A percentile compares a stretch with the other conserved stretches of the same genome.
Conservation (phyloP, 192 early-diverging fungal species). For the Backusella macrospora region DNA sequence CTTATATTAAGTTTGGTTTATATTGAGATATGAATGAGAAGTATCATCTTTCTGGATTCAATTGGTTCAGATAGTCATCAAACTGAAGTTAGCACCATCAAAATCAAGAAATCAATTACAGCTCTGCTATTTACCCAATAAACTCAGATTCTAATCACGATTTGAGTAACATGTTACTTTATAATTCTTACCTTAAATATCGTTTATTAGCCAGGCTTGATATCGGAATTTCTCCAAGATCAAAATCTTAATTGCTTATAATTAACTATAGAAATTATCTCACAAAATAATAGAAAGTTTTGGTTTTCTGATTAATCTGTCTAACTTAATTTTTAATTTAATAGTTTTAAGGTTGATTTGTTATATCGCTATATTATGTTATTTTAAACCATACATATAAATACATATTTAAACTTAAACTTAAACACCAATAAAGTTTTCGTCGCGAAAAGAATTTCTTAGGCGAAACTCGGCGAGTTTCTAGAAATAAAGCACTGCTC, state of each 20-base stretch:
- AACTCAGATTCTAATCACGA: constrained; percentile 6
- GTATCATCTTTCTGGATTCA: neutral
- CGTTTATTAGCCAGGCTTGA: neutral
- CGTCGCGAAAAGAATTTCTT: neutral
- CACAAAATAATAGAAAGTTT: neutral
- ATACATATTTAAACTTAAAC: neutral
- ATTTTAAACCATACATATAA: neutral
- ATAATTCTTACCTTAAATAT: neutral
- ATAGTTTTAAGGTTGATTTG: neutral
- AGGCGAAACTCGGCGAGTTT: neutral
- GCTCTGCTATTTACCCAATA: neutral
- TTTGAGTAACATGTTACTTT: neutral
- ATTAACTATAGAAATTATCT: neutral
- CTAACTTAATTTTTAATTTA: constrained; percentile 6
- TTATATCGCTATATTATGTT: constrained; percentile 1
- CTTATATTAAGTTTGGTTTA: neutral
- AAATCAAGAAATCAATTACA: constrained; percentile 12
- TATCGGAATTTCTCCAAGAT: neutral
- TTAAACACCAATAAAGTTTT: neutral
- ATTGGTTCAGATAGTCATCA: neutral
- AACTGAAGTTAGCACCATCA: neutral
- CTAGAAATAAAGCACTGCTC: neutral
- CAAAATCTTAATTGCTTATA: neutral
- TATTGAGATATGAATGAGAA: neutral
- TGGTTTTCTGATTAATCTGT: neutral